phyloP scores from a whole-genome alignment of 305 asterid genomes.

The Fraxinus platypoda region DNA sequence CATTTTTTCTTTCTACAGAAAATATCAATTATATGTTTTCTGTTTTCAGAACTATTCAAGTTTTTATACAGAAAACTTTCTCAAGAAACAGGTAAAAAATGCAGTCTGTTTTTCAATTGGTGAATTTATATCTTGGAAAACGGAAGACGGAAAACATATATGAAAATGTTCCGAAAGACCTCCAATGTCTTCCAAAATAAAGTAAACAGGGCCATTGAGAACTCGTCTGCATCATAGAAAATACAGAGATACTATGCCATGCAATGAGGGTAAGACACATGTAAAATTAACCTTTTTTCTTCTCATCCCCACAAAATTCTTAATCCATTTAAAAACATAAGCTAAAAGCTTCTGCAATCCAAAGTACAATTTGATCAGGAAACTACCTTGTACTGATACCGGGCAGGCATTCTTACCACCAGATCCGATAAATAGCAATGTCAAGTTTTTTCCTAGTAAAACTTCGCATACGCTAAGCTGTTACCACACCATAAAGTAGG shows the following conservation, averaged over 20 bases:
- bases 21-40: neutral
- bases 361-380: neutral
- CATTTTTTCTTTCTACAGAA: neutral
- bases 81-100: neutral
- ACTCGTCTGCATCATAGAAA: neutral
- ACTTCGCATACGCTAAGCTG: neutral
- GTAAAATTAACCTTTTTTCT: neutral
- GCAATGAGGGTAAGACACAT: neutral
- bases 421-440: neutral
- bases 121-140: neutral
- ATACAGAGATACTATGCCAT: neutral
- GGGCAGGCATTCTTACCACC: neutral
- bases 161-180: neutral
- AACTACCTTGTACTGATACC: neutral
- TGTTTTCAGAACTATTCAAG: neutral
- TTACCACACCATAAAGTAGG: neutral
- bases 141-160: neutral
- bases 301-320: neutral
- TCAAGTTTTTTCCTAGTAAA: neutral
- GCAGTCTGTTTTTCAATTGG: neutral
- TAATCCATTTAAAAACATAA: neutral
- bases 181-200: neutral
- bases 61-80: neutral
- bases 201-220: neutral
- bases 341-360: neutral